Conservation (phyloP, 768 basidiomycete species). For the Kwoniella bestiolae region DNA sequence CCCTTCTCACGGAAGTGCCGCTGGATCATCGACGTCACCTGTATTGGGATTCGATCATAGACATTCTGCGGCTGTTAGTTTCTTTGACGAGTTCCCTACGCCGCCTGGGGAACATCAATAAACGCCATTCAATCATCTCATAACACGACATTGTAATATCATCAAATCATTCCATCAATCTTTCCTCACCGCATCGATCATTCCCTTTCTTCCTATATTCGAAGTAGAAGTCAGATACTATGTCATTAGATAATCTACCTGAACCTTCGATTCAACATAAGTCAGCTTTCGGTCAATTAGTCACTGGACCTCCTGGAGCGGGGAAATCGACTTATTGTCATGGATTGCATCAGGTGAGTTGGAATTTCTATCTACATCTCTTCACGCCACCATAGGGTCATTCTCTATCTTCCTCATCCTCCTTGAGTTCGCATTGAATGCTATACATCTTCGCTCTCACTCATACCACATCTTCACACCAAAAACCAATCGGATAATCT, state of each 20-base stretch:
- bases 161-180: not conserved
- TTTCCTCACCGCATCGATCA: not conserved
- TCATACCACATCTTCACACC: too few species aligned
- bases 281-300: conserved; percentile 55
- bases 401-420: too few species aligned
- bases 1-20: not conserved
- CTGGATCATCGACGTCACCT: conserved; percentile 2
- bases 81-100: conserved; percentile 30
- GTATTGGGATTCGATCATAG: conserved; percentile 12
- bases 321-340: conserved; percentile 61
- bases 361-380: too few species aligned
- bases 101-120: conserved; percentile 12
- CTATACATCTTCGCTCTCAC: too few species aligned
- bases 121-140: too few species aligned
- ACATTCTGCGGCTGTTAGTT: conserved; percentile 32
- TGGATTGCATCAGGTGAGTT: conserved; percentile 59
- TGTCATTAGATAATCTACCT: conserved; percentile 10
- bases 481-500: not conserved
- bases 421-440: too few species aligned
- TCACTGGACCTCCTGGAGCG: conserved; percentile 59
- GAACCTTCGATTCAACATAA: conserved; percentile 3
- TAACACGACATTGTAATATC: not conserved
- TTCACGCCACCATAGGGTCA: too few species aligned
- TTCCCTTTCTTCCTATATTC: not conserved
- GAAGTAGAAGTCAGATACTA: not conserved